Percentiles rank a stretch among this genome's conserved stretches.
Evolutionary conservation across 176 grass and related monocot species (phyloP).

Genomic region (Tuctoria greenei): DNA sequence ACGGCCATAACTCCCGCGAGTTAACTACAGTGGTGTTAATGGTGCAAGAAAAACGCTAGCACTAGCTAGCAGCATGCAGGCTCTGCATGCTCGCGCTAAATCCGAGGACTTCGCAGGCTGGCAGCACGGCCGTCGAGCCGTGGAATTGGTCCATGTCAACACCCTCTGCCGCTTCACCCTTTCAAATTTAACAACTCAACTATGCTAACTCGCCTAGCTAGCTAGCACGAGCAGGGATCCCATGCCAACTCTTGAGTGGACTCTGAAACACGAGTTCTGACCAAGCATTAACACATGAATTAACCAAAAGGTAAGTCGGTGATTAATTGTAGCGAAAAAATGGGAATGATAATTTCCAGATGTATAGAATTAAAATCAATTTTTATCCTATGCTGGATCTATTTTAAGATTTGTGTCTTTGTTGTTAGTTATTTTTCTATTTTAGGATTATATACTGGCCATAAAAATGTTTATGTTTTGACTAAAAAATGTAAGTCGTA

Average conservation of each 20-base stretch:
- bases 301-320: background rate
- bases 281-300: background rate
- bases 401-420: too few species aligned
- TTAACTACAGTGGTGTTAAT: background rate
- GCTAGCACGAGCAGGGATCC: background rate
- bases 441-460: too few species aligned
- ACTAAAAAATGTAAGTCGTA: too few species aligned
- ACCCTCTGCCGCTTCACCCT: background rate
- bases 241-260: background rate
- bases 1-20: background rate
- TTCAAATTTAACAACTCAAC: background rate
- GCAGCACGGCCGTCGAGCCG: background rate
- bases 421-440: too few species aligned
- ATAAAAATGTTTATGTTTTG: too few species aligned
- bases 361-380: too few species aligned
- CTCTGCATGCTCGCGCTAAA: slow-evolving; percentile 20
- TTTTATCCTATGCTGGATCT: too few species aligned
- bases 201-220: background rate
- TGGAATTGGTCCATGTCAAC: slow-evolving; percentile 8
- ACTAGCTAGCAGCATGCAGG: background rate
- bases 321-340: background rate
- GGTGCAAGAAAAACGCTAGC: background rate
- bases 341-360: too few species aligned
- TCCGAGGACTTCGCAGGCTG: background rate
- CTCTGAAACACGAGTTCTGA: background rate